phyloP scores from a whole-genome alignment of 768 basidiomycete genomes.

The Candolleomyces aberdarensis region DNA sequence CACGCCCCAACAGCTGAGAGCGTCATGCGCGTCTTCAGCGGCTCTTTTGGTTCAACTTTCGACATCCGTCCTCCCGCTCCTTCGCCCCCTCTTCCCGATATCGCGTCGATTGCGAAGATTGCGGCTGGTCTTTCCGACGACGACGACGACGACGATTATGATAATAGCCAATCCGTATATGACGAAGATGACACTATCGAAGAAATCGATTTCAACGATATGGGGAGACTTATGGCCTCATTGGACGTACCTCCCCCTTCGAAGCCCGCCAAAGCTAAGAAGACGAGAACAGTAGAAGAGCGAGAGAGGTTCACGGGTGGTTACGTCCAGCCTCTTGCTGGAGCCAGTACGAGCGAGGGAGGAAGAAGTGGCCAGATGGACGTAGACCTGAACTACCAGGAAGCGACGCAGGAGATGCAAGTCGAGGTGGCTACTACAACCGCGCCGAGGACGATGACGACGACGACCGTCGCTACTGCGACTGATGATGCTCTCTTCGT shows the following conservation, averaged over 20 bases:
- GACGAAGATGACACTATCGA: slow-evolving; percentile 36
- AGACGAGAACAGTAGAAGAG: slow-evolving; percentile 8
- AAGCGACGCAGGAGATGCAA: background rate
- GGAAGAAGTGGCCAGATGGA: background rate
- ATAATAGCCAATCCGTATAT: slow-evolving; percentile 20
- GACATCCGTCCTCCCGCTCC: slow-evolving; percentile 14
- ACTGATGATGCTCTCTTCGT: slow-evolving; percentile 10
- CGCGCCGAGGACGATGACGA: slow-evolving; percentile 8
- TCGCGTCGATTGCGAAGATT: background rate
- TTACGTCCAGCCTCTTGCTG: slow-evolving; percentile 22
- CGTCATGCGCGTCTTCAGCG: slow-evolving; percentile 62
- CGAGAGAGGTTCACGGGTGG: slow-evolving; percentile 20
- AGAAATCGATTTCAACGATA: slow-evolving; percentile 66
- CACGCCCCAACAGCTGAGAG: slow-evolving; percentile 71
- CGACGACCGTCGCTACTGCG: background rate
- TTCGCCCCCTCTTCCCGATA: slow-evolving; percentile 14
- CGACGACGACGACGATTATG: slow-evolving; percentile 2
- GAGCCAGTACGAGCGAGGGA: background rate
- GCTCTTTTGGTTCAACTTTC: slow-evolving; percentile 18
- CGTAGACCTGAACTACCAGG: background rate
- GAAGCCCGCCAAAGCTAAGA: slow-evolving; percentile 19
- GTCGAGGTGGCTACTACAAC: slow-evolving; percentile 6
- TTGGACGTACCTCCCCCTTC: background rate
- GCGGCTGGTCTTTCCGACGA: background rate
- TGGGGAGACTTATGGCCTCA: slow-evolving; percentile 45